Base-by-base conservation (phyloP, 345 rosid genomes). In the Aquilaria malaccensis region DNA sequence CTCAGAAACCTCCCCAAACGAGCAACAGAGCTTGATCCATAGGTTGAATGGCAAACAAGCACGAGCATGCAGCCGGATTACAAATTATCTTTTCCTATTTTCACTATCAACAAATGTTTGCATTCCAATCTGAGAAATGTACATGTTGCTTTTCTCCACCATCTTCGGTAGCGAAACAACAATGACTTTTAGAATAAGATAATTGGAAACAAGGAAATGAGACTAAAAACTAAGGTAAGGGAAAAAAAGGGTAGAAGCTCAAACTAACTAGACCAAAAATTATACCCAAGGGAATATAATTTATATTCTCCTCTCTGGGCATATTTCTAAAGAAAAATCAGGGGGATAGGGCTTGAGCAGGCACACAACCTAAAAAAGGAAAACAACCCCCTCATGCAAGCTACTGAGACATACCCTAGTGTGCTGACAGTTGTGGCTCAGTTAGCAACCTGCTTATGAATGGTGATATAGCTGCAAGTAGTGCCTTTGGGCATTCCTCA, bases 401-500 rank as follows among this genome's bases (percentile, higher is more conserved):
- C 62, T 57, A 67, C 58, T 45, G 45, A 58, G 58, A 53, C 52
- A 37, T 45, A 37, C 64, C 76, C 84, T 90, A 85, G 67, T 65
- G 76, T 63, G 65, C 70, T 58, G 78, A 79, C 71, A 76, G 58
- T 70, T 85, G 82, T 62, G 80, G 68, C 68, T 66, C 71, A 56
- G 59, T 66, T 37, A 77, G 79, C 67, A 93, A 75, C 72, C 88
- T 83, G 77, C 76, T 79, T 46, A 93, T 79, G 76, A 93, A 93
- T 22, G 97, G 97, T 45, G 80, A 71, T 52, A 89, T 74, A 1
- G 91, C 97, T 50, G 97, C 97, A 65, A 93, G 84, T 71, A 93
- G 78, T 62, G 91, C 87, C 80, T 85, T 83, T 33, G 98, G 97
- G 81, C 96, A 84, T 79, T 93, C 98, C 79, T 89, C 98, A 2